Percentiles rank a stretch among this genome's conserved stretches.
Evolutionary conservation across 768 basidiomycete genomes (phyloP).

Genomic region (Suillus luteus): DNA sequence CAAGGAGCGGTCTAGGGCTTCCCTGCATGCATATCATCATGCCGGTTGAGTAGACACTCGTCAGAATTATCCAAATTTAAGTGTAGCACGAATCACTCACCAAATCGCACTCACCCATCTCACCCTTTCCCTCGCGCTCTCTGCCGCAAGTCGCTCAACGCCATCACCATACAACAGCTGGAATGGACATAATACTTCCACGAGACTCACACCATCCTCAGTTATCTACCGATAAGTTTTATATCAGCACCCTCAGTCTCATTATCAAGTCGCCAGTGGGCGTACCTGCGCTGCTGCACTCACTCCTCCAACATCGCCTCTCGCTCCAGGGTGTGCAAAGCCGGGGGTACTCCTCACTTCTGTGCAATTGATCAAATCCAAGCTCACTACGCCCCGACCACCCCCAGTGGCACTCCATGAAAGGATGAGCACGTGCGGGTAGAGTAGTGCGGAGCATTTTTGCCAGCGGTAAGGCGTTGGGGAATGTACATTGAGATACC

Average conservation of each 20-base stretch:
- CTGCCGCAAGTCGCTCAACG: conserved; percentile 85
- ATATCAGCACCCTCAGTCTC: conserved; percentile 26
- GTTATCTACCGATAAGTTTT: not conserved
- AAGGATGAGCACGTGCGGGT: conserved; percentile 80
- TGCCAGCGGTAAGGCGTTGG: conserved; percentile 77
- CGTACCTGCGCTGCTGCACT: conserved; percentile 66
- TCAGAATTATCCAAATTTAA: not conserved
- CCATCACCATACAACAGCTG: conserved; percentile 91
- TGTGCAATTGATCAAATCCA: conserved; percentile 85
- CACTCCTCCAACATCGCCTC: conserved; percentile 84
- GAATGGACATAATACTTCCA: conserved; percentile 85
- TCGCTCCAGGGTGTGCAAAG: conserved; percentile 76
- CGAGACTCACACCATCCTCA: conserved; percentile 41
- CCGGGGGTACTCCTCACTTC: conserved; percentile 84
- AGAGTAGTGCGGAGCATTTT: conserved; percentile 79
- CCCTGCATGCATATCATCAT: conserved; percentile 48
- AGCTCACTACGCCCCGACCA: conserved; percentile 79
- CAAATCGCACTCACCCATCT: conserved; percentile 92
- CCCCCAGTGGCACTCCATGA: conserved; percentile 88
- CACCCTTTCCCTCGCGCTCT: conserved; percentile 82
- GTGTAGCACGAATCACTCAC: conserved; percentile 44
- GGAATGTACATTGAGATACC: conserved; percentile 93
- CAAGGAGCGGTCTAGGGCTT: conserved; percentile 69
- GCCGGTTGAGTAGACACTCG: not conserved
- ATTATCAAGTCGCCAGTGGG: not conserved